phyloP scores from a whole-genome alignment of 2,329 filamentous ascomycete genomes.

The Monilinia fructigena region DNA sequence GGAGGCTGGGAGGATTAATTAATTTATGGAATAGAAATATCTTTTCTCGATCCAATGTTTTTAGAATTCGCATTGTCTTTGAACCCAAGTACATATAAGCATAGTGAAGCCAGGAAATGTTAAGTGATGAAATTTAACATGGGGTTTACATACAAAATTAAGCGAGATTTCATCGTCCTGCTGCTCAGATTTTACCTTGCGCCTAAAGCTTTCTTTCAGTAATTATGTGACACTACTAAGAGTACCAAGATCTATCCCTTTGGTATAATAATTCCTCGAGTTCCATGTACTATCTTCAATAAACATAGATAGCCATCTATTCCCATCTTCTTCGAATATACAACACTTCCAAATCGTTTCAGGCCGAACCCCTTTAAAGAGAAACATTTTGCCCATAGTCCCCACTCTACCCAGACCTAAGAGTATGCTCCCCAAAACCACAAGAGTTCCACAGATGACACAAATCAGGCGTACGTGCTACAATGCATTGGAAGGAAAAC shows the following conservation, averaged over 20 bases:
- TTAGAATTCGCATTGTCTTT: no score
- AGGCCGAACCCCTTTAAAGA: neutral
- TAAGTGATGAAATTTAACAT: neutral
- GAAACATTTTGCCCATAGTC: neutral
- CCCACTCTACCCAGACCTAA: neutral
- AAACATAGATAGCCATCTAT: neutral
- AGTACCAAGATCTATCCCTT: no score
- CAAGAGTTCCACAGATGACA: neutral
- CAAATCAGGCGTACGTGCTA: neutral
- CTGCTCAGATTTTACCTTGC: neutral
- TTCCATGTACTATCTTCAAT: neutral
- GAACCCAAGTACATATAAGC: neutral
- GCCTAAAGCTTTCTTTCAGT: neutral
- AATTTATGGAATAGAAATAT: neutral
- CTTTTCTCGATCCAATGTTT: neutral
- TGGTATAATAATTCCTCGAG: no score
- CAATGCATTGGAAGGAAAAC: neutral
- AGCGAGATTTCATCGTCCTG: constrained; percentile 4
- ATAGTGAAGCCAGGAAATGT: neutral
- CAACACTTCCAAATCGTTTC: neutral
- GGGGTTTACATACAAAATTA: neutral
- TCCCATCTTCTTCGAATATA: neutral
- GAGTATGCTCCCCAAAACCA: neutral
- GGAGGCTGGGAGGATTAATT: no score
- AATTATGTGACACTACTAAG: no score